Evolutionary conservation across 1,139 yeast species (phyloP).

Genomic region (Diutina mesorugosa): DNA sequence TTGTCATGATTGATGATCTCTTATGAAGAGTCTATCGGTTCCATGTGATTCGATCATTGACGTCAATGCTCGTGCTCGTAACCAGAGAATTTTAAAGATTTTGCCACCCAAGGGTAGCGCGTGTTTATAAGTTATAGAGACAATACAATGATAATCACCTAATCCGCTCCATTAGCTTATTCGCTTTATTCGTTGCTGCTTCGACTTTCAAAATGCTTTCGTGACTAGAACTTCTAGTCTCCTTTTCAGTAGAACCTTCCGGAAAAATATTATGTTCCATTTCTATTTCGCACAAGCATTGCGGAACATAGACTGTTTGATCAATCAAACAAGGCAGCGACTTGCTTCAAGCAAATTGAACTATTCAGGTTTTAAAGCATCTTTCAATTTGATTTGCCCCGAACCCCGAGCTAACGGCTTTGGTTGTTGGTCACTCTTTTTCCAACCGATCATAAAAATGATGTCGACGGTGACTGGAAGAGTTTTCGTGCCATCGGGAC

Average conservation of each 20-base stretch:
- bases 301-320: neutral
- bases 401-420: conserved; percentile 64
- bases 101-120: neutral
- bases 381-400: conserved; percentile 56
- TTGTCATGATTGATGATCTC: neutral
- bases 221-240: too few species aligned
- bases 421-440: conserved; percentile 55
- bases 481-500: conserved; percentile 25
- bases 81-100: neutral
- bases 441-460: conserved; percentile 85
- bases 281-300: neutral
- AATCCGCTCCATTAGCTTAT: too few species aligned
- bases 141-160: neutral
- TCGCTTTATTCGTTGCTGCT: too few species aligned
- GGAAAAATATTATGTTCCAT: too few species aligned
- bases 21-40: neutral
- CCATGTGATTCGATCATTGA: neutral
- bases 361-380: conserved; percentile 12
- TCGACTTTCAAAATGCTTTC: too few species aligned
- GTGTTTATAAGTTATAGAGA: neutral
- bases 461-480: conserved; percentile 60
- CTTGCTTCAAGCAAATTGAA: neutral
- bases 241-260: too few species aligned
- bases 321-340: neutral
- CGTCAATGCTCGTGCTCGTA: neutral